These are phyloP conservation scores for Suillus discolor DNA, from an alignment of 768 basidiomycete species.

Conservation along the genomic window DNA sequence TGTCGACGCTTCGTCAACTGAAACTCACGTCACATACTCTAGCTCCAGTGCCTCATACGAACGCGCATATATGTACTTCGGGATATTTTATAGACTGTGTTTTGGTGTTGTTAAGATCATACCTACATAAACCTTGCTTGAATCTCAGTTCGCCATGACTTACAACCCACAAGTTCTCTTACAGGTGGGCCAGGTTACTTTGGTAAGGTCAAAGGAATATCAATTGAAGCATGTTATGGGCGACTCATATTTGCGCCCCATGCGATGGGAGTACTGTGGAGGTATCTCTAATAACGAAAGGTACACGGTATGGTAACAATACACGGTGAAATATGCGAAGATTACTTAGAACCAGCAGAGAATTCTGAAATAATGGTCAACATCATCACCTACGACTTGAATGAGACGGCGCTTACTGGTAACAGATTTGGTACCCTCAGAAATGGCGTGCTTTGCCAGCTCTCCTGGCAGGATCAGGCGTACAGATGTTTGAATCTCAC, in stretches of 20 bases:
- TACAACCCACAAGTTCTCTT: neutral
- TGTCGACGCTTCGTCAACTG: neutral
- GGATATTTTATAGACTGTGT: neutral
- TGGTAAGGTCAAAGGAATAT: neutral
- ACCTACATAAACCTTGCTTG: neutral
- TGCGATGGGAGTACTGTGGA: slow-evolving; percentile 12
- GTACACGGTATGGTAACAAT: slow-evolving; percentile 38
- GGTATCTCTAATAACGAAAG: slow-evolving; percentile 33
- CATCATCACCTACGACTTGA: neutral
- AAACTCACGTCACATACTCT: neutral
- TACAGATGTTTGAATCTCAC: slow-evolving; percentile 86
- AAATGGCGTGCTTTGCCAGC: slow-evolving; percentile 87
- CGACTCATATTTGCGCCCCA: no score
- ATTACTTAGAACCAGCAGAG: slow-evolving; percentile 60
- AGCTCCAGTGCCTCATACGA: neutral
- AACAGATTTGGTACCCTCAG: slow-evolving; percentile 77
- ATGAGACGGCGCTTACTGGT: slow-evolving; percentile 50
- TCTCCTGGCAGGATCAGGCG: slow-evolving; percentile 85
- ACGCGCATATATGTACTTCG: neutral
- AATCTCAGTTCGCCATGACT: neutral
- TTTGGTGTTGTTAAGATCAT: neutral
- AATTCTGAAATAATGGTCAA: slow-evolving; percentile 45
- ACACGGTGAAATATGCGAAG: slow-evolving; percentile 26
- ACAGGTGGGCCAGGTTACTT: neutral
- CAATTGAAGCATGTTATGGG: neutral